A percentile compares a stretch with the other conserved stretches of the same genome.
Conservation (phyloP, 495 filamentous ascomycete species). For the Cenococcum geophilum region DNA sequence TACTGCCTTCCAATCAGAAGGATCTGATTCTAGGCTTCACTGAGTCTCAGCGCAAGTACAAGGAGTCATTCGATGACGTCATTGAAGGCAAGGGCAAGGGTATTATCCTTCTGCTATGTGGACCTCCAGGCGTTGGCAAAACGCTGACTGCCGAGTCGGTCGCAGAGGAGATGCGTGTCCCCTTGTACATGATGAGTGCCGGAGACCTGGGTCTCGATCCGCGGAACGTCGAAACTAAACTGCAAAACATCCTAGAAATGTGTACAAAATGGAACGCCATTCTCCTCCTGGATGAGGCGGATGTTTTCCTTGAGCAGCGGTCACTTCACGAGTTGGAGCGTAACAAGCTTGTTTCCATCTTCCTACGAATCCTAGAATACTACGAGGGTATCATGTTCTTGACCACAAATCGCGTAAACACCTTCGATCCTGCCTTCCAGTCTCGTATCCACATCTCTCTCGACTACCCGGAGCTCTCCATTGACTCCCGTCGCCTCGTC, state of each 20-base stretch:
- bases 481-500: slow-evolving; percentile 31
- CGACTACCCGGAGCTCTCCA: slow-evolving; percentile 38
- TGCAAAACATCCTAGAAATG: slow-evolving; percentile 40
- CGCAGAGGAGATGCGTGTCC: slow-evolving; percentile 39
- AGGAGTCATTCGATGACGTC: slow-evolving; percentile 47
- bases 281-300: slow-evolving; percentile 59
- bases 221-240: slow-evolving; percentile 34
- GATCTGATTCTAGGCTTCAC: slow-evolving; percentile 50
- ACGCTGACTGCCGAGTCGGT: slow-evolving; percentile 40
- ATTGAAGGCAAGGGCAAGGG: slow-evolving; percentile 48
- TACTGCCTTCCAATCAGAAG: slow-evolving; percentile 43
- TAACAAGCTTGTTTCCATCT: slow-evolving; percentile 43
- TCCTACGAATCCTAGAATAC: slow-evolving; percentile 50
- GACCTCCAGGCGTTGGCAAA: slow-evolving; percentile 41
- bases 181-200: slow-evolving; percentile 40
- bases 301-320: slow-evolving; percentile 56
- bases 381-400: slow-evolving; percentile 47
- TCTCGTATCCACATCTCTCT: slow-evolving; percentile 42
- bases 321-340: slow-evolving; percentile 38
- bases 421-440: slow-evolving; percentile 40
- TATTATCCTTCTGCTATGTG: slow-evolving; percentile 39
- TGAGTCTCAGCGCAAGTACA: slow-evolving; percentile 43
- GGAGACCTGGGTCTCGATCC: slow-evolving; percentile 39
- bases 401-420: slow-evolving; percentile 39
- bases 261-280: slow-evolving; percentile 43